Base-by-base conservation (phyloP, 2,329 filamentous ascomycete genomes). In the Aspergillus sp. region DNA sequence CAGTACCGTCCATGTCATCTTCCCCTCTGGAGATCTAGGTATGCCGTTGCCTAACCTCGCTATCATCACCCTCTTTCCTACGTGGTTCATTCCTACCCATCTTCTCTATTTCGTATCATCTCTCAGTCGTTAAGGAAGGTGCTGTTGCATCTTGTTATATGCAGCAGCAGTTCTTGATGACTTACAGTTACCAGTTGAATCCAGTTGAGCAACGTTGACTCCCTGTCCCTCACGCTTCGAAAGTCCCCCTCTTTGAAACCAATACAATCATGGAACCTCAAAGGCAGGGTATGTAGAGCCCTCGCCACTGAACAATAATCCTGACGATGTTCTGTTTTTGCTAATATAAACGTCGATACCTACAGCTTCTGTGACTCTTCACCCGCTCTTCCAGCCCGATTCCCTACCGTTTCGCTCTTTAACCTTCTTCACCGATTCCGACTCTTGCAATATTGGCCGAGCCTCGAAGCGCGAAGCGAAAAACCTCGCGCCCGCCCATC, bases 381-480 rank as follows among this genome's bases (percentile, higher is more conserved):
- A 49, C 39, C 60, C 63, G 7, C 38, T 66, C 34, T 51, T 56
- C 39, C 39, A 45, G 27, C 32, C 46, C 32, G 54, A 61, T 38
- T 43, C 53, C n/a, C 32, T 61, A 9, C 51, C 60, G 27, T 52
- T 53, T 27, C 66, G 70, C 29, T 53, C 47, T 29, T 45, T 73
- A 31, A 59, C 53, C 32, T 60, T 72, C 33, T 46, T 51, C 3
- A 43, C 53, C 5, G 47, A 54, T 19, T 51, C 53, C 32, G 60
- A 61, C 36, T 33, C 44, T 11, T 44, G 67, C 37, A 49, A 59
- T 11, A 62, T 74, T 42, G 71, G 71, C 28, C 63, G 71, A 44
- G 59, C 69, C 6, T 73, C 70, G 5, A 69, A 65, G 38, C 66
- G 61, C 12, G 62, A 62, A 28, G 41, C 44, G 1, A 68, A 67